Percentiles rank a stretch among this genome's conserved stretches.
Evolutionary conservation across 106 monocot genomes (phyloP).

Genomic region (Dioscorea alata): DNA sequence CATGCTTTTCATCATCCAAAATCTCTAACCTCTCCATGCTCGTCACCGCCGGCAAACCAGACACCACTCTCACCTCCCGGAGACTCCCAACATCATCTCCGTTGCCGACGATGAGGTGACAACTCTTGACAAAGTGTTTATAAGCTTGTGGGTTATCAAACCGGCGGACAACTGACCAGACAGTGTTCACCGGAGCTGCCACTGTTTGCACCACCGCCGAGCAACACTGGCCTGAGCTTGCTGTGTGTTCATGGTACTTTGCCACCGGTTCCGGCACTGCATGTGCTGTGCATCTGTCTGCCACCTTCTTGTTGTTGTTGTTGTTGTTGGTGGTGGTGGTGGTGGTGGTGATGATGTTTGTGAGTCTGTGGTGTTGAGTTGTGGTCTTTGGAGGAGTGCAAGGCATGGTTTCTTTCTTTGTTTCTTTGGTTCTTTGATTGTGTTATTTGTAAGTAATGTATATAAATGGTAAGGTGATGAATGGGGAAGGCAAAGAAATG

Average conservation of each 20-base stretch:
- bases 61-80: constrained; percentile 45
- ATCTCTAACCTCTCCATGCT: constrained; percentile 62
- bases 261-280: constrained; percentile 22
- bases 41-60: constrained; percentile 54
- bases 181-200: constrained; percentile 33
- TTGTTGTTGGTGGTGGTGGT: too few relatives aligned
- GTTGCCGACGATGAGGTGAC: constrained; percentile 35
- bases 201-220: constrained; percentile 42
- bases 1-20: constrained; percentile 61
- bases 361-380: background rate
- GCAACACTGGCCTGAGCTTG: constrained; percentile 36
- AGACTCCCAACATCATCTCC: constrained; percentile 51
- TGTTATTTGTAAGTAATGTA: too few relatives aligned
- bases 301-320: background rate
- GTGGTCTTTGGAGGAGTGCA: background rate
- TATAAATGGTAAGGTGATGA: too few relatives aligned
- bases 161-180: constrained; percentile 63
- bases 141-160: constrained; percentile 67
- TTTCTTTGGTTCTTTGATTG: too few relatives aligned
- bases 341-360: background rate
- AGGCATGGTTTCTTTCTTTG: constrained; percentile 2
- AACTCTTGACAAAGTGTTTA: constrained; percentile 65
- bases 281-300: constrained; percentile 2
- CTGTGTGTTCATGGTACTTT: constrained; percentile 37
- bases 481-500: too few relatives aligned